Conservation (phyloP, 2,329 filamentous ascomycete species). For the Beauveria sp. region DNA sequence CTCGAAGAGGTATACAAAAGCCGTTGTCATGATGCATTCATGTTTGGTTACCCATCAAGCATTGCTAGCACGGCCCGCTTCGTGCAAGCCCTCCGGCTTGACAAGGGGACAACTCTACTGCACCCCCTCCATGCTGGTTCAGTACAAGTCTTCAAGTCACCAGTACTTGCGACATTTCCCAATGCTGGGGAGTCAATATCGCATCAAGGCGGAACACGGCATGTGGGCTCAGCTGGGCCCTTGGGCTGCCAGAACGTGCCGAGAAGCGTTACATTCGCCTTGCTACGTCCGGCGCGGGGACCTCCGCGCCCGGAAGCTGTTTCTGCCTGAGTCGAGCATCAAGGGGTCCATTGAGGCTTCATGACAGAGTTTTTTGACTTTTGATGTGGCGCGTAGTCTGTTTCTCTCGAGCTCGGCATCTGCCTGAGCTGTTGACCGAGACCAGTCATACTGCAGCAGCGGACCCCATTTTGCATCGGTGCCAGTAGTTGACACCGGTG, state of each 20-base stretch:
- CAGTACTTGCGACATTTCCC: slow-evolving; percentile 1
- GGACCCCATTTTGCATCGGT: too few species aligned
- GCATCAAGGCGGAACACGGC: not conserved
- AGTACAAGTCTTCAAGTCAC: not conserved
- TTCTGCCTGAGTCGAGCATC: too few species aligned
- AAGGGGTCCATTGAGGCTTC: too few species aligned
- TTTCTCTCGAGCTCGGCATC: too few species aligned
- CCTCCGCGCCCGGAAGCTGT: too few species aligned
- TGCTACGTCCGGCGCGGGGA: too few species aligned
- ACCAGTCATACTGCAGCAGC: too few species aligned
- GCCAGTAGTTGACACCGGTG: too few species aligned
- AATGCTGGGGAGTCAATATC: not conserved
- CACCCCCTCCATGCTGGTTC: not conserved
- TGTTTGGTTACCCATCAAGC: not conserved
- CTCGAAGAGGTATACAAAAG: not conserved
- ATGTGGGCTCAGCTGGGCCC: not conserved
- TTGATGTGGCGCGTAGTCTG: too few species aligned
- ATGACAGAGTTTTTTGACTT: too few species aligned
- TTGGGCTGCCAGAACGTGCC: not conserved
- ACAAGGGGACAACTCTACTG: not conserved
- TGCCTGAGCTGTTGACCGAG: too few species aligned
- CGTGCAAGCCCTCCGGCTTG: not conserved
- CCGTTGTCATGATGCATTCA: too few species aligned
- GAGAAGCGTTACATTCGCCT: not conserved
- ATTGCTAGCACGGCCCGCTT: not conserved